These are phyloP conservation scores for Hanseniaspora nectarophila DNA, from an alignment of 805 yeast species.

Conservation along the genomic window DNA sequence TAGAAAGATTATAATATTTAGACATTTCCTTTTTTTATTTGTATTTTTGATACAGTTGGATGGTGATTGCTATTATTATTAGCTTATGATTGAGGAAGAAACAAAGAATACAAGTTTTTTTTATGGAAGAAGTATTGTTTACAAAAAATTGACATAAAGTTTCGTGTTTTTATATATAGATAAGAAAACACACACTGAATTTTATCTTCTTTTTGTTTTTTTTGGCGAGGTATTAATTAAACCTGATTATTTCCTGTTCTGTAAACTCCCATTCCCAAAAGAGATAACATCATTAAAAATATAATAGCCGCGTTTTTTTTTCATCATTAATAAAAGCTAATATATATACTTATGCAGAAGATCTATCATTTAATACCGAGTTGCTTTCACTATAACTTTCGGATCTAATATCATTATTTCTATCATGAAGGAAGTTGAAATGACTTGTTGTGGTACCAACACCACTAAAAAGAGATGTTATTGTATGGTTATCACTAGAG, in stretches of 20 bases:
- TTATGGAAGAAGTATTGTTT: no score
- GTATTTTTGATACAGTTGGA: not conserved
- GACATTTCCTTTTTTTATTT: not conserved
- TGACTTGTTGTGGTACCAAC: slow-evolving; percentile 12
- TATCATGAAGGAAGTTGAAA: slow-evolving; percentile 1
- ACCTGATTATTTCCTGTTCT: not conserved
- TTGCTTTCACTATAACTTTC: not conserved
- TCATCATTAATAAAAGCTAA: not conserved
- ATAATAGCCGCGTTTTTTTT: not conserved
- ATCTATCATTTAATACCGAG: not conserved
- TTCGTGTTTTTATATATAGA: not conserved
- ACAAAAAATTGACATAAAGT: not conserved
- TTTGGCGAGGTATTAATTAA: not conserved
- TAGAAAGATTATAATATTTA: not conserved
- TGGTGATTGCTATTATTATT: not conserved
- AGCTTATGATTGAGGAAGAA: no score
- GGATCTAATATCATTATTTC: not conserved
- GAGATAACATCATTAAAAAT: not conserved
- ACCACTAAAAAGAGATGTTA: slow-evolving; percentile 11
- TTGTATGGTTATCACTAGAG: not conserved
- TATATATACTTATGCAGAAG: not conserved
- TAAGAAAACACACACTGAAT: not conserved
- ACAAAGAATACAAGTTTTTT: no score
- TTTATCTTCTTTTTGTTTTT: not conserved
- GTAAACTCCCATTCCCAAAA: not conserved